Evolutionary conservation across 768 basidiomycete species (phyloP), one percentile per base, ranked within the genome.

Genomic region (Amanita phalloides): DNA sequence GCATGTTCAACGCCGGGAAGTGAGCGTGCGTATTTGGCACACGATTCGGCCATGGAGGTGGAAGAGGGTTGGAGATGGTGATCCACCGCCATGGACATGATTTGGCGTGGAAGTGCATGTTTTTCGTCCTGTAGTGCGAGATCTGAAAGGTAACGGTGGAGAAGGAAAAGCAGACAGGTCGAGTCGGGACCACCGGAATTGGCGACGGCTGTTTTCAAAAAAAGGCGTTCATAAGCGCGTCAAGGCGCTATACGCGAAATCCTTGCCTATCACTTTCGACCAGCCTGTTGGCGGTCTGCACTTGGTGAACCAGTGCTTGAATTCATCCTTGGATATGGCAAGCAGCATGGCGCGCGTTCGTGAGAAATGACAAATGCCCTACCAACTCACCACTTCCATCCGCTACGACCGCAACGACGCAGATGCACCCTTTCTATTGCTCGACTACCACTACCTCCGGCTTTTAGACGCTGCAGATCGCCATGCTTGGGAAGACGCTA

Each of bases 181-280:
- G 90, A 92, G 63, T 92, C 90, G 8, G 88, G 78, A 1, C 90
- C 90, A 6, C 85, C 90, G 9, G 90, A 91, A 62, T 81, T 82
- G 20, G 84, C 88, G 41, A 90, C 75, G 33, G 77, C 90, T 88
- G 50, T 11, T 17, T 17, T 49, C 47, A 36, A 46, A 17, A 28
- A 26, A 2, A 11, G 14, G 35, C 35, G n/a, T 42, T 42, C n/a
- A 9, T 6, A 2, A 39, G 33, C 21, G 10, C 39, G 25, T 7
- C 28, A 30, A 8, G 28, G 8, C 3, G 0, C 2, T 4, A 25
- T 14, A 9, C 23, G n/a, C 50, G 45, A 49, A 17, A 7, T 17
- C 50, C 53, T 55, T 66, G 77, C 79, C 76, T 47, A 83, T 66
- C n/a, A 60, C 68, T 3, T 57, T 53, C 1, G 67, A 57, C 79